phyloP scores from a whole-genome alignment of 1,284 basidiomycete species.

The Cutaneotrichosporon sp. region DNA sequence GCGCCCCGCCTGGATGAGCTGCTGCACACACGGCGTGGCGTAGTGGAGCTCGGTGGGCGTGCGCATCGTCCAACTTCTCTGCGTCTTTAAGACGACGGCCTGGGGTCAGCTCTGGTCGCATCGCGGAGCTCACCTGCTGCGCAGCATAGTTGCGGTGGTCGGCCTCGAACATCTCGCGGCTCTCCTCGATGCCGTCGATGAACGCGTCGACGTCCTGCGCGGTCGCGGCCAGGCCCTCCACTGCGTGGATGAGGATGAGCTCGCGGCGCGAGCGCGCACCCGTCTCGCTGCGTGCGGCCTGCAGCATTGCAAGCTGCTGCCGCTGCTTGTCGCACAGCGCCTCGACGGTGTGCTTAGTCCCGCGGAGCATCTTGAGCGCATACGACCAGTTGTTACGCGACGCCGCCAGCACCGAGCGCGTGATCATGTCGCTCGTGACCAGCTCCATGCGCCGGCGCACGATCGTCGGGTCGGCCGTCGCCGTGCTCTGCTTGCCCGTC shows the following conservation, averaged over 20 bases:
- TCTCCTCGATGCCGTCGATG: conserved; percentile 81
- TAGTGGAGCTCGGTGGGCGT: conserved; percentile 84
- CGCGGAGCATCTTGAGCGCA: conserved; percentile 80
- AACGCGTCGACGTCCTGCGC: conserved; percentile 80
- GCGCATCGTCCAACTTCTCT: conserved; percentile 86
- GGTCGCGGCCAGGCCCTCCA: conserved; percentile 77
- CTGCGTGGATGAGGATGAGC: conserved; percentile 65
- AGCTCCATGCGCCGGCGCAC: conserved; percentile 92
- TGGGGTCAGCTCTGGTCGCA: conserved; percentile 44
- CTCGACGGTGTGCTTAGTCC: conserved; percentile 84
- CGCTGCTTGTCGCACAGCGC: conserved; percentile 70
- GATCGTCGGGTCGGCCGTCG: conserved; percentile 76
- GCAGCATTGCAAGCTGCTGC: conserved; percentile 27
- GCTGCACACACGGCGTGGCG: conserved; percentile 62
- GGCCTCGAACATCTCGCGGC: conserved; percentile 82
- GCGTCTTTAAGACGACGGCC: conserved; percentile 89
- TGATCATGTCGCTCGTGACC: conserved; percentile 90
- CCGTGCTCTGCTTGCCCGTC: conserved; percentile 56
- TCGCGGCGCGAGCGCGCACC: conserved; percentile 69
- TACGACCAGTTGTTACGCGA: conserved; percentile 81
- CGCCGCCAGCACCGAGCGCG: conserved; percentile 83
- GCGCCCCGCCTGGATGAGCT: conserved; percentile 36
- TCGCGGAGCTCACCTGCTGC: conserved; percentile 68
- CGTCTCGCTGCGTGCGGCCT: conserved; percentile 22
- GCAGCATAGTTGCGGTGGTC: conserved; percentile 90